A percentile compares a stretch with the other conserved stretches of the same genome.
Evolutionary conservation across 2,329 filamentous ascomycete species (phyloP).

Genomic region (Phialophora expanda): DNA sequence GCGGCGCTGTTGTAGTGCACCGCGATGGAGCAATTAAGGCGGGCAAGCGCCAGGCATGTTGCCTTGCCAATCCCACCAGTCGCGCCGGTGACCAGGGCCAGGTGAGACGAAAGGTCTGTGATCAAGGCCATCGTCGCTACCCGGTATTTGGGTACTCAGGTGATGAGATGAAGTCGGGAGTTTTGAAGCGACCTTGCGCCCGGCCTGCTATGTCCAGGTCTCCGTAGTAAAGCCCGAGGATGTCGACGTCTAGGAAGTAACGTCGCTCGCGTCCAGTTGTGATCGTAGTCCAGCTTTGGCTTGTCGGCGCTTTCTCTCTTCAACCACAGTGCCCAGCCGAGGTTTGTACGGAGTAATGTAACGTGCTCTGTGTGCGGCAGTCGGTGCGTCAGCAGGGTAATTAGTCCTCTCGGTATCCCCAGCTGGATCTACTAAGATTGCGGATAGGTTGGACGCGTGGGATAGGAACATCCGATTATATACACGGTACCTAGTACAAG

Average conservation of each 20-base stretch:
- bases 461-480: no score
- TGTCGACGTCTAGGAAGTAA: background rate
- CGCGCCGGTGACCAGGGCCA: slow-evolving; percentile 50
- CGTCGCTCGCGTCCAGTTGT: background rate
- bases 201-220: background rate
- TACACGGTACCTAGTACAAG: no score
- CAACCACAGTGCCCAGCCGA: background rate
- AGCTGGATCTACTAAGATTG: no score
- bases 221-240: background rate
- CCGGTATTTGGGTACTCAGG: background rate
- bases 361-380: no score
- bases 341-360: background rate
- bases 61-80: slow-evolving; percentile 54
- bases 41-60: slow-evolving; percentile 49
- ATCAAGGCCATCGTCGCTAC: slow-evolving; percentile 22
- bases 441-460: no score
- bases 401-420: no score
- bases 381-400: no score
- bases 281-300: background rate
- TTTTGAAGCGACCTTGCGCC: background rate
- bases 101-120: slow-evolving; percentile 34
- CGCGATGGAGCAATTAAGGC: slow-evolving; percentile 51
- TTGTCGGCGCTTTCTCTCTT: background rate
- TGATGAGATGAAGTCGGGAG: background rate
- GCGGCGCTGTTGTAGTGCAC: slow-evolving; percentile 51